Evolutionary conservation across 2,329 filamentous ascomycete species (phyloP).

Genomic region (Hypocrella siamensis): DNA sequence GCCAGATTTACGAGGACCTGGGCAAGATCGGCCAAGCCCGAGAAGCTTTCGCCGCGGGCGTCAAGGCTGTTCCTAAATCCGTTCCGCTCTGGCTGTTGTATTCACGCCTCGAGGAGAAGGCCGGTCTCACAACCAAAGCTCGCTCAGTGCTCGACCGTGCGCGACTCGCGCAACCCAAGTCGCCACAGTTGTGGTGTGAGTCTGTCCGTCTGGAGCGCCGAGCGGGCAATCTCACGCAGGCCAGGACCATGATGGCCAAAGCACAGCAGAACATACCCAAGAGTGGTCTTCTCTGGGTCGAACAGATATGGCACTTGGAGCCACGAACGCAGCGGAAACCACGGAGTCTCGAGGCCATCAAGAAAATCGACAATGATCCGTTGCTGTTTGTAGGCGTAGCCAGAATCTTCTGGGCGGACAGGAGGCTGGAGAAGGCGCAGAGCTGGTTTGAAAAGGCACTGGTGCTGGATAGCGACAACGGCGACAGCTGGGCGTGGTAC

Average conservation of each 20-base stretch:
- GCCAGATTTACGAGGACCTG: slow-evolving; percentile 84
- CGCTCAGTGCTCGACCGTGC: slow-evolving; percentile 87
- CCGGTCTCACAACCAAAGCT: slow-evolving; percentile 76
- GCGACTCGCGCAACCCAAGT: slow-evolving; percentile 74
- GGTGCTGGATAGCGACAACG: slow-evolving; percentile 68
- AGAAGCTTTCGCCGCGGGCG: slow-evolving; percentile 78
- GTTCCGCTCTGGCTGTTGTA: slow-evolving; percentile 84
- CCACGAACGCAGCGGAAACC: slow-evolving; percentile 83
- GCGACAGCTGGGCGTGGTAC: slow-evolving; percentile 97
- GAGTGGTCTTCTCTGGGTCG: slow-evolving; percentile 78
- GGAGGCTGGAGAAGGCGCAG: slow-evolving; percentile 82
- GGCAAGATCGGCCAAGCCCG: slow-evolving; percentile 70
- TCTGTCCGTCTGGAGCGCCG: slow-evolving; percentile 86
- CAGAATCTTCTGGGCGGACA: slow-evolving; percentile 89
- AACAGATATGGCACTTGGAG: slow-evolving; percentile 93
- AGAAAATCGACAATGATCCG: slow-evolving; percentile 88
- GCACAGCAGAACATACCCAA: slow-evolving; percentile 83
- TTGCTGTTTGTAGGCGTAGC: slow-evolving; percentile 82
- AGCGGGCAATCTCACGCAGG: slow-evolving; percentile 67
- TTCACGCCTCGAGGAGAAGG: slow-evolving; percentile 71
- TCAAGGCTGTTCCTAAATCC: slow-evolving; percentile 70
- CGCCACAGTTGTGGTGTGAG: slow-evolving; percentile 75
- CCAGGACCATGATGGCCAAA: slow-evolving; percentile 83
- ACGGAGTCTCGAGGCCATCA: slow-evolving; percentile 82
- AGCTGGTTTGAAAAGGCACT: slow-evolving; percentile 97